A percentile compares a stretch with the other conserved stretches of the same genome.
These are phyloP conservation scores for Boletus rubropictus DNA, from an alignment of 768 basidiomycete species.

Conservation along the genomic window DNA sequence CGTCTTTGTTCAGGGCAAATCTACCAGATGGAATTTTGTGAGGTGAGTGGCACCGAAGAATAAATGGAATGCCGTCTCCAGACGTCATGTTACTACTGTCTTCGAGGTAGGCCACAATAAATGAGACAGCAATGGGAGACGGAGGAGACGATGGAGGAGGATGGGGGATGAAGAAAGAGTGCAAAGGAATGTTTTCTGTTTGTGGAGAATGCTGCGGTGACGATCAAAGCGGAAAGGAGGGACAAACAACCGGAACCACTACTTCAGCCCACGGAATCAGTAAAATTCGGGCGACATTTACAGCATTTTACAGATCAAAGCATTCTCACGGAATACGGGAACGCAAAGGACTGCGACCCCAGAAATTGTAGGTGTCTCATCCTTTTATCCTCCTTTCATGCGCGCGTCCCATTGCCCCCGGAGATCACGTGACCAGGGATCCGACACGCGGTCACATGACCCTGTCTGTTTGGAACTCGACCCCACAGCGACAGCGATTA, in stretches of 20 bases:
- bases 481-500: constrained; percentile 5
- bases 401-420: not conserved
- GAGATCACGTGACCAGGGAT: constrained; percentile 13
- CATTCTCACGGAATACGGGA: not conserved
- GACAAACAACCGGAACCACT: constrained; percentile 7
- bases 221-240: constrained; percentile 8
- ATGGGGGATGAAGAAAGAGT: not conserved
- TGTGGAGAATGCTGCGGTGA: constrained; percentile 7
- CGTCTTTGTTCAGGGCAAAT: not conserved
- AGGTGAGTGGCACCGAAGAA: constrained; percentile 6
- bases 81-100: not conserved
- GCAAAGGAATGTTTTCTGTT: constrained; percentile 6
- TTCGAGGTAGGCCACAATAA: not conserved
- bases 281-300: not conserved
- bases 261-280: not conserved
- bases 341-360: not conserved
- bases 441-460: constrained; percentile 18
- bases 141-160: not conserved
- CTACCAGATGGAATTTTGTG: not conserved
- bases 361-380: constrained; percentile 8
- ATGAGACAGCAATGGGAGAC: not conserved
- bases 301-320: not conserved
- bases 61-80: not conserved
- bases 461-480: constrained; percentile 4
- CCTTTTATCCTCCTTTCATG: constrained; percentile 7